A percentile compares a stretch with the other conserved stretches of the same genome.
Evolutionary conservation across 331 rosid species (phyloP).

Genomic region (Malus hybrid): DNA sequence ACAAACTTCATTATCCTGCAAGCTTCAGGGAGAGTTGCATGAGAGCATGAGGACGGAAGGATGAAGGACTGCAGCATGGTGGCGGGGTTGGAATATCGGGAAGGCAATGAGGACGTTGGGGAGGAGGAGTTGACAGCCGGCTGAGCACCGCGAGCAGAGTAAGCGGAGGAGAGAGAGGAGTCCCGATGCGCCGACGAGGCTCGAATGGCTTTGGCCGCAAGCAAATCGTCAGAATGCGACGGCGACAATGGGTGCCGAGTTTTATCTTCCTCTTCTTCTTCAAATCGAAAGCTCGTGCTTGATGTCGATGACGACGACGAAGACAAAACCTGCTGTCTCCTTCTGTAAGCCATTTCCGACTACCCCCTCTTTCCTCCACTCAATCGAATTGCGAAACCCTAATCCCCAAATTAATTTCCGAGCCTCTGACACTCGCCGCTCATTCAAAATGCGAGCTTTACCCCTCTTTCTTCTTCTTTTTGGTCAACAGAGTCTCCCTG

Average conservation of each 20-base stretch:
- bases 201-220: conserved; percentile 90
- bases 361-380: not conserved
- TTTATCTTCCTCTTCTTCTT: conserved; percentile 18
- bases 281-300: conserved; percentile 18
- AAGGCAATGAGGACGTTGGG: conserved; percentile 17
- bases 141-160: conserved; percentile 38
- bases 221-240: conserved; percentile 31
- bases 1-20: too few relatives aligned
- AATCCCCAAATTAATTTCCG: not conserved
- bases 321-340: conserved; percentile 51
- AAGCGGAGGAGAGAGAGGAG: conserved; percentile 83
- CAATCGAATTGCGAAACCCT: not conserved
- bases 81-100: conserved; percentile 32
- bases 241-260: conserved; percentile 27
- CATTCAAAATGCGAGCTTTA: too few relatives aligned
- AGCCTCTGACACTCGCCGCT: too few relatives aligned
- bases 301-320: conserved; percentile 17
- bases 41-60: conserved; percentile 24
- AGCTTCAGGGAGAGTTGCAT: too few relatives aligned
- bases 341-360: conserved; percentile 53
- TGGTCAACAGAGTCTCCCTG: too few relatives aligned
- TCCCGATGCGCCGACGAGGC: conserved; percentile 93
- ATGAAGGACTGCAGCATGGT: not conserved
- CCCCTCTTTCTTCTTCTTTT: too few relatives aligned
- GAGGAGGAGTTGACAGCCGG: conserved; percentile 1